These are phyloP conservation scores for Hanseniaspora vineae DNA, from an alignment of 805 yeast species.

Conservation along the genomic window DNA sequence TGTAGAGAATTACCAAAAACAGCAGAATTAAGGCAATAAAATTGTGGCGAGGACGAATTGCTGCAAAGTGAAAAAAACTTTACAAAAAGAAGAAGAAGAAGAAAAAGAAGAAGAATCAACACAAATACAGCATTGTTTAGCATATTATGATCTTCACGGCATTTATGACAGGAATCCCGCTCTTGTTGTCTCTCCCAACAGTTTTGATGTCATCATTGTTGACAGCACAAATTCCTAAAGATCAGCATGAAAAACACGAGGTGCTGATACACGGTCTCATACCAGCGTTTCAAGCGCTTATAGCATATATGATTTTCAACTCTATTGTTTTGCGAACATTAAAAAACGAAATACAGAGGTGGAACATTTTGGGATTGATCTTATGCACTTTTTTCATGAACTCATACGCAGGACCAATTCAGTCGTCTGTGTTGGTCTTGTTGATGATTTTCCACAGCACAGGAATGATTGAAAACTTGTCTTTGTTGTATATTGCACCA, in stretches of 20 bases:
- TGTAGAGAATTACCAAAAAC: too few species aligned
- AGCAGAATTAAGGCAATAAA: too few species aligned
- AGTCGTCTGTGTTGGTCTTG: conserved; percentile 7
- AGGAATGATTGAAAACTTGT: conserved; percentile 3
- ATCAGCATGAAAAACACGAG: not conserved
- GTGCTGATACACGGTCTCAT: not conserved
- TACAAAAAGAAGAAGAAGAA: too few species aligned
- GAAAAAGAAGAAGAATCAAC: too few species aligned
- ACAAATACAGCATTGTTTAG: too few species aligned
- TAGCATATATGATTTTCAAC: not conserved
- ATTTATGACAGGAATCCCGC: conserved; percentile 16
- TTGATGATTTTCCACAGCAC: conserved; percentile 5
- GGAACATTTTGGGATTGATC: conserved; percentile 1
- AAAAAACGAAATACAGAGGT: not conserved
- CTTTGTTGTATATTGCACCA: not conserved
- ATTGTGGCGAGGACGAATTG: too few species aligned
- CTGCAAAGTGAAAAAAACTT: too few species aligned
- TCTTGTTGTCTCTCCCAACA: conserved; percentile 21
- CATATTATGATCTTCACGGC: not conserved
- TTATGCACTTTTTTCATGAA: conserved; percentile 6
- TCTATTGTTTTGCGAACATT: not conserved
- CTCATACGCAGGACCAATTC: conserved; percentile 7
- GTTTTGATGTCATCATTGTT: conserved; percentile 13
- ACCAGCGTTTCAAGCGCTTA: not conserved
- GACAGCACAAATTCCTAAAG: not conserved